A percentile compares a stretch with the other conserved stretches of the same genome.
Evolutionary conservation across 345 rosid genomes (phyloP).

Genomic region (Noccaea bulbosa): DNA sequence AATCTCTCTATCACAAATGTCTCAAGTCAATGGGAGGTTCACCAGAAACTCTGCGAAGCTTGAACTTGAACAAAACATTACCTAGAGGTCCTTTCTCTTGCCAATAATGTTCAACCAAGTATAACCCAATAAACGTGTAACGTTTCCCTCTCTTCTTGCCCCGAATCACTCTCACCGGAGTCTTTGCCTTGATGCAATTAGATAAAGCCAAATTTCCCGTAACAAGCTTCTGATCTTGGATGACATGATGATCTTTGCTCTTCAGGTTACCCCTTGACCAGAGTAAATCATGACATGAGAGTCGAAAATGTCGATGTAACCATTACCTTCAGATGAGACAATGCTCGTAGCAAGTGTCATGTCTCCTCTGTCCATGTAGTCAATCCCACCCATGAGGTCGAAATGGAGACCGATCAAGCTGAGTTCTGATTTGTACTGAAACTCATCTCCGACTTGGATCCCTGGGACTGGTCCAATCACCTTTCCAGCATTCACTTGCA

Average conservation of each 20-base stretch:
- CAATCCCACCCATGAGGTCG: conserved; percentile 68
- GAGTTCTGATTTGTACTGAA: conserved; percentile 74
- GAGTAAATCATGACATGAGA: conserved; percentile 67
- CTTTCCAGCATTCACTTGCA: conserved; percentile 47
- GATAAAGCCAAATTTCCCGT: conserved; percentile 74
- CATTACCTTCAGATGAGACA: conserved; percentile 75
- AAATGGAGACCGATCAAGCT: conserved; percentile 79
- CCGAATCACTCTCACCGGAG: conserved; percentile 79
- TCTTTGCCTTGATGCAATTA: conserved; percentile 53
- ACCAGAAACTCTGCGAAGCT: conserved; percentile 57
- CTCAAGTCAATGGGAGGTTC: conserved; percentile 42
- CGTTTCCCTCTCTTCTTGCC: conserved; percentile 52
- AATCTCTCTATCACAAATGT: neutral
- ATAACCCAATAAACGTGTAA: conserved; percentile 80
- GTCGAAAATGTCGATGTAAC: conserved; percentile 52
- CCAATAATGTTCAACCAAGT: conserved; percentile 64
- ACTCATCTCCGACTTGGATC: conserved; percentile 79
- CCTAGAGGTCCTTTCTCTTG: conserved; percentile 62
- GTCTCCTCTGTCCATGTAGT: conserved; percentile 53
- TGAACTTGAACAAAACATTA: conserved; percentile 66
- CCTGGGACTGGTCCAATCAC: conserved; percentile 80
- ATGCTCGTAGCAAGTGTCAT: conserved; percentile 68
- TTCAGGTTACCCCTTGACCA: conserved; percentile 78
- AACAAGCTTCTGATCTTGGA: conserved; percentile 70
- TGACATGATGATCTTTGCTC: conserved; percentile 18